Evolutionary conservation across 2,329 filamentous ascomycete species (phyloP), one percentile per base, ranked within the genome.

Genomic region (Trichophyton equinum): DNA sequence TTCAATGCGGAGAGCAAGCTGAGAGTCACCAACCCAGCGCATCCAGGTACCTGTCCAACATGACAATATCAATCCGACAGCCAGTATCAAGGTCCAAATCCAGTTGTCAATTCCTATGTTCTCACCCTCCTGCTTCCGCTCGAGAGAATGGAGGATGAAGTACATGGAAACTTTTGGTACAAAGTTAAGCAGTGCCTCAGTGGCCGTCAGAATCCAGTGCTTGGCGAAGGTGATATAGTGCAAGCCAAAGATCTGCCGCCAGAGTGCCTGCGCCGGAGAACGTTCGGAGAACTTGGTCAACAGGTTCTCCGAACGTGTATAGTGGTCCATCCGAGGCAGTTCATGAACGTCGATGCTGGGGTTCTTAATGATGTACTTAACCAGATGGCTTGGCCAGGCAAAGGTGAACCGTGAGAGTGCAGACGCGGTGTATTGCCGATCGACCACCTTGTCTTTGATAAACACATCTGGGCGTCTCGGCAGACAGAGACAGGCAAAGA

Each of bases 401-500:
- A 59, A 59, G 11, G 57, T 59, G 40, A 47, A 47, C 27, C 57
- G 40, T 8, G 40, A 47, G 44, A 59, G 38, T 15, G 40, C 20
- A 20, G 57, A 59, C 18, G 15, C 44, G 6, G 57, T 59, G 7
- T 59, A 59, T 42, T 59, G 57, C 13, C 57, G 57, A 25, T 59
- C 57, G 22, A 59, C 57, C 42, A 47, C 27, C 46, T 33, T 36
- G 22, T 59, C 25, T 8, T 49, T 38, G 57, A 33, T 33, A 22
- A 33, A 59, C 1, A 59, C 57, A 59, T 59, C 57, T 5, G 57
- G 57, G 3, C 57, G 57, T 49, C 57, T 40, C 18, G 57, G 57
- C 9, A 59, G 40, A 9, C 27, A 49, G 8, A 51, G 18, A 25
- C 18, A 47, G 27, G 42, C 44, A 18, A 22, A 20, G 9, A 51